A percentile compares a stretch with the other conserved stretches of the same genome.
phyloP scores from a whole-genome alignment of 257 asterid genomes.

The Solanum etuberosum region DNA sequence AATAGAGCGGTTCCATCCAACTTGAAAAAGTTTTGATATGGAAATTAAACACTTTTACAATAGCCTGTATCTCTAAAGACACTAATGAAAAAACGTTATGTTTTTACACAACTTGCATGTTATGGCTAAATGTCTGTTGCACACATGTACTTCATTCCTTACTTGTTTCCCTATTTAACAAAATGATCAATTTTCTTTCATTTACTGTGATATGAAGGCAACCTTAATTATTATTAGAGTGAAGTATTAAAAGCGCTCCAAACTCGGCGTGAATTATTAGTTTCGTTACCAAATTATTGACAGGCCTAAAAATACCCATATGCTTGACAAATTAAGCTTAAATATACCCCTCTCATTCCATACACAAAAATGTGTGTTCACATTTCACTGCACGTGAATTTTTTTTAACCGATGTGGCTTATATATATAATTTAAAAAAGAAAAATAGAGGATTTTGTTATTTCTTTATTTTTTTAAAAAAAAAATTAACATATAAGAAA shows the following conservation, averaged over 20 bases:
- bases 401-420: too few relatives aligned
- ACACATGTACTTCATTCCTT: not conserved
- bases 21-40: not conserved
- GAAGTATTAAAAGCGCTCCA: too few relatives aligned
- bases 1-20: not conserved
- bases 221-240: too few relatives aligned
- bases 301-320: rapidly evolving
- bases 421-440: too few relatives aligned
- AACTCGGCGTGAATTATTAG: rapidly evolving
- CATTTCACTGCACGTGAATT: too few relatives aligned
- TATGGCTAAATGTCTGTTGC: not conserved
- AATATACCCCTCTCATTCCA: rapidly evolving
- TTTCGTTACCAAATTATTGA: rapidly evolving
- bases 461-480: too few relatives aligned
- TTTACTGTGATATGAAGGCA: not conserved
- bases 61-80: not conserved
- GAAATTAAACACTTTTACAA: not conserved
- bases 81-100: not conserved
- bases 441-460: too few relatives aligned
- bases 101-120: not conserved
- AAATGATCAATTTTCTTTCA: not conserved
- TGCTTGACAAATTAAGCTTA: rapidly evolving
- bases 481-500: too few relatives aligned
- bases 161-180: too few relatives aligned
- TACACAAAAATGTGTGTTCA: too few relatives aligned